Base-by-base conservation (phyloP, 306 rosid species). In the Acacia acuminata region DNA sequence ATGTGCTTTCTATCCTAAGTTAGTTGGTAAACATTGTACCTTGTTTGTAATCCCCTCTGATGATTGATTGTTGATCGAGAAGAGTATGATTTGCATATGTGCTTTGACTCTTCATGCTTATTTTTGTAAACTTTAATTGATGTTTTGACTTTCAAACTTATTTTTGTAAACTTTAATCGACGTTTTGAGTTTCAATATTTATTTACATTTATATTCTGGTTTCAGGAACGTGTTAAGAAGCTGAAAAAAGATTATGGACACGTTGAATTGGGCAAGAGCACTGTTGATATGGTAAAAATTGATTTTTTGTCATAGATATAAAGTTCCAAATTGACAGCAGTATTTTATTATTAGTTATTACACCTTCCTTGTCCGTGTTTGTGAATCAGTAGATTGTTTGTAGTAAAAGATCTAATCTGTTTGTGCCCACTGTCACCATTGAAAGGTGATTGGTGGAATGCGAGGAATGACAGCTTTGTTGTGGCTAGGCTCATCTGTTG, bases 381-480 rank as follows among this genome's bases (percentile, higher is more conserved):
- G 10, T 60, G 55, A 71, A 7, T 13, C 6, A 13, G 30, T 11
- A 71, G 38, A 71, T 14, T 13, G 27, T 71, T 44, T 45, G 11
- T 36, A 53, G 82, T 7, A 67, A 50, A 51, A 58, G 70, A 34
- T 44, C 25, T 71, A 71, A 67, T 71, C 70, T 71, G 73, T 34
- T 78, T 22, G 73, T 72, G 11, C 48, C 63, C 4, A 66, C 77
- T 74, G 42, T 78, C 73, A 58, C 55, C 15, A 77, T 79, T 85
- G 24, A 71, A 82, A 96, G 99, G 98, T 96, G 60, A 87, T 96
- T 76, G 99, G 99, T 82, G 98, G 98, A 83, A 96, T 96, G 99
- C 94, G 99, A 77, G 98, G 99, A 91, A 96, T 94, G 98, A 92
- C 99, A 1, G 98, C 97, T 77, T 85, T 96, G 77, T 88, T 96